Base-by-base conservation (phyloP, 169 alveolate genomes). In the Toxoplasma gondii region DNA sequence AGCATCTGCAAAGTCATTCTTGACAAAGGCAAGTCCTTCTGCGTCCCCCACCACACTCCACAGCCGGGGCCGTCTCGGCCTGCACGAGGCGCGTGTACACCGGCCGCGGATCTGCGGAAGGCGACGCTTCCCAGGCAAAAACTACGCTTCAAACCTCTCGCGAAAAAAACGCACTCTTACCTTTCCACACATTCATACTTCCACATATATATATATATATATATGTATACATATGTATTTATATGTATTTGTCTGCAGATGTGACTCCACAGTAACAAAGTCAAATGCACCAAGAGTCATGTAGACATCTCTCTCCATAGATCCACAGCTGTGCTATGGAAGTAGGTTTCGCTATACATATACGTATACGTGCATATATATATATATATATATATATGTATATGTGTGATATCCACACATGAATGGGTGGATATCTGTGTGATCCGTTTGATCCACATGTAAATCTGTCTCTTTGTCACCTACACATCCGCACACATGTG, bases 1-100 rank as follows among this genome's bases (percentile, higher is more conserved):
- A 96, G 96, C n/a, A 98, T 99, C 53, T 96, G 99, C 94, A 97
- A 97, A 94, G 96, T 97, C 82, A 99, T 99, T 44, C 97, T 99
- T 82, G 99, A 98, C 78, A 99, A 98, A 92, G 99, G 99, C 96
- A 12, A 43, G 53, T 36, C 49, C 44, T 34, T 80, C 36, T 34
- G 12, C 88, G 53, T 80, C 27, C 2, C 88, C 88, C 86, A 19
- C 86, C 86, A 16, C 31, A 19, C 38, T n/a, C 70, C 82, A 90
- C 44, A 38, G 39, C 16, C 45, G 53, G 12, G n/a, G 70, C n/a
- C 70, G 70, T 58, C 70, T 58, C 24, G 16, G 24, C 24, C 70
- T 58, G 16, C 70, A n/a, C n/a, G n/a, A n/a, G n/a, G n/a, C n/a
- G n/a, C n/a, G n/a, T n/a, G n/a, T n/a, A n/a, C n/a, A n/a, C n/a